Conservation (phyloP, 352 stramenopile species). For the Pseudoperonospora humuli region DNA sequence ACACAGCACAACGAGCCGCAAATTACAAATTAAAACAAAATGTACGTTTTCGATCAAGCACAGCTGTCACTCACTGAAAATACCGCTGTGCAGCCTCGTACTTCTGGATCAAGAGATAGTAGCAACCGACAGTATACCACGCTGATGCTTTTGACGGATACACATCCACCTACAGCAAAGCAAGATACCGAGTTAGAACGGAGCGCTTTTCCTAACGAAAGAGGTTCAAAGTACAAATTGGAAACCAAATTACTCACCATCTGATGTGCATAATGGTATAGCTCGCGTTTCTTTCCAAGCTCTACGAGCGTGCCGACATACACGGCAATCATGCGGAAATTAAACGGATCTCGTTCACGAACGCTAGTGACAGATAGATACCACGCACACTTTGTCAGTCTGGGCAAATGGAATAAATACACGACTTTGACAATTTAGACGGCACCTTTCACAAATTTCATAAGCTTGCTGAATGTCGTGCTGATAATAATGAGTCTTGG, state of each 20-base stretch:
- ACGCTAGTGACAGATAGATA: constrained; percentile 30
- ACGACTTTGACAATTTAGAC: not conserved
- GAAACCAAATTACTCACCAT: constrained; percentile 44
- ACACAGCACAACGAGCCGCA: not conserved
- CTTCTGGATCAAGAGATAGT: constrained; percentile 92
- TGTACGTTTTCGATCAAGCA: not conserved
- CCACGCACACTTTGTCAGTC: not conserved
- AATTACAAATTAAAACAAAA: not conserved
- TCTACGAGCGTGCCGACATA: constrained; percentile 89
- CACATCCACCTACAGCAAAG: constrained; percentile 72
- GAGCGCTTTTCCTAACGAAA: not conserved
- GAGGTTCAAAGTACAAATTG: not conserved
- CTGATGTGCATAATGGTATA: constrained; percentile 95
- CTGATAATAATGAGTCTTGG: constrained; percentile 81
- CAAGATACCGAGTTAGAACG: not conserved
- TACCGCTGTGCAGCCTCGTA: constrained; percentile 93
- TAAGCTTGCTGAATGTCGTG: constrained; percentile 76
- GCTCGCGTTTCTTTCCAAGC: constrained; percentile 87
- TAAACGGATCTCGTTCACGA: constrained; percentile 66
- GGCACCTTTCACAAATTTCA: constrained; percentile 70
- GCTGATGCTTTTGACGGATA: constrained; percentile 88
- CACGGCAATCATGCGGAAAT: constrained; percentile 71
- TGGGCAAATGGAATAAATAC: not conserved
- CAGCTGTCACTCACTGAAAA: constrained; percentile 80
- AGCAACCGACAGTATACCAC: constrained; percentile 96